These are phyloP conservation scores for Aspergillus homomorphus DNA, from an alignment of 495 filamentous ascomycete genomes.

Conservation along the genomic window DNA sequence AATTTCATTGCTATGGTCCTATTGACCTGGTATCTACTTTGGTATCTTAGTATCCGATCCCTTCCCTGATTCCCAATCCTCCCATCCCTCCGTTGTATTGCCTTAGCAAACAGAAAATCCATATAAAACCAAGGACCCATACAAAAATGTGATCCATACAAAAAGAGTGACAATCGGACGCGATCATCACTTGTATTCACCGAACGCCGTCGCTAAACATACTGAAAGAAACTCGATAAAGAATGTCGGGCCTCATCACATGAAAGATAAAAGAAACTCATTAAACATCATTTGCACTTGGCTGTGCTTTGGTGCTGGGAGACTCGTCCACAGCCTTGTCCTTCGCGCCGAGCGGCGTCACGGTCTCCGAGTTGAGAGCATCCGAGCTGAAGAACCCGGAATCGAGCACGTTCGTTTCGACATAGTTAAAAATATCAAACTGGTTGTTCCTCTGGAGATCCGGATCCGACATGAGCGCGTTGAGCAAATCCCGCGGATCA, in stretches of 20 bases:
- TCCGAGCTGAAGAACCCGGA: constrained; percentile 45
- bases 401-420: constrained; percentile 29
- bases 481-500: constrained; percentile 37
- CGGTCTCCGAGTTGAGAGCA: constrained; percentile 27
- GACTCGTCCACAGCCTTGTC: constrained; percentile 19
- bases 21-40: neutral
- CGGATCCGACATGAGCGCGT: constrained; percentile 40
- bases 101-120: too few relatives aligned
- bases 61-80: neutral
- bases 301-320: constrained; percentile 13
- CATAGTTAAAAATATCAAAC: constrained; percentile 34
- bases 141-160: neutral
- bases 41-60: neutral
- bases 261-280: constrained; percentile 22
- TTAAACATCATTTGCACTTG: constrained; percentile 18
- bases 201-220: constrained; percentile 43
- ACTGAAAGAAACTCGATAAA: constrained; percentile 9
- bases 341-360: constrained; percentile 20
- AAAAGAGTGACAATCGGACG: neutral
- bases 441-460: constrained; percentile 29
- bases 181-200: constrained; percentile 2
- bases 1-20: neutral
- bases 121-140: neutral
- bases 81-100: neutral
- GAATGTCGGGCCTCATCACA: constrained; percentile 8